Evolutionary conservation across 1,139 yeast genomes (phyloP), one percentile per base, ranked within the genome.

Genomic region (Hansenula anomala): DNA sequence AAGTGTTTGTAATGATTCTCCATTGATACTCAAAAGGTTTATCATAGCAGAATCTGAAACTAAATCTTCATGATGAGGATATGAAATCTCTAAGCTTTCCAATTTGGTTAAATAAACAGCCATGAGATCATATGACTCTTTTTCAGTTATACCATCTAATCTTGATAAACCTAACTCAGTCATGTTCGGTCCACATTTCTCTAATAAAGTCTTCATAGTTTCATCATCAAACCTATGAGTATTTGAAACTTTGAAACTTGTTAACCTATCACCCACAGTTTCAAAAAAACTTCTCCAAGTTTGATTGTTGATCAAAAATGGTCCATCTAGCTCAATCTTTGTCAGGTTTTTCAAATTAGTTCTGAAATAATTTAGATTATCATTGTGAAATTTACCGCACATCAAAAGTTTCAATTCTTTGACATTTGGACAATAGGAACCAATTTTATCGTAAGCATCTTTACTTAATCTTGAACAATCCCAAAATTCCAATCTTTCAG

Each of bases 331-430:
- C 14, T 73, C 64, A 10, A 90, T 47, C 12, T 73, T 66, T 11
- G 58, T 65, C 38, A 94, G 64, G 23, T 73, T 59, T 1, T 64
- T 63, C 35, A 90, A 65, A 44, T 87, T 80, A 12, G 76, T 63
- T 11, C 77, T 72, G 46, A 73, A 77, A 54, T 86, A 83, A 18
- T 67, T 57, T 43, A 92, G 59, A 42, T 86, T 83, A 48, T 82
- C 89, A 57, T 86, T 86, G 51, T 83, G 89, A 29, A 92, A 64
- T 51, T 86, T 94, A 4, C 98, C 98, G 65, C 97, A 92, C 97
- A 89, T 90, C 44, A 79, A 79, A 35, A 92, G 65, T 0, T 83
- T 82, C 30, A 92, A 61, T 2, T 70, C 63, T 48, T 75, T 80
- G 4, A 92, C 47, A 29, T 80, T 69, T 0, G 97, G 96, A 49